Percentiles rank a stretch among this genome's conserved stretches.
phyloP scores from a whole-genome alignment of 2,329 filamentous ascomycete species.

The Colletotrichum tropicale region DNA sequence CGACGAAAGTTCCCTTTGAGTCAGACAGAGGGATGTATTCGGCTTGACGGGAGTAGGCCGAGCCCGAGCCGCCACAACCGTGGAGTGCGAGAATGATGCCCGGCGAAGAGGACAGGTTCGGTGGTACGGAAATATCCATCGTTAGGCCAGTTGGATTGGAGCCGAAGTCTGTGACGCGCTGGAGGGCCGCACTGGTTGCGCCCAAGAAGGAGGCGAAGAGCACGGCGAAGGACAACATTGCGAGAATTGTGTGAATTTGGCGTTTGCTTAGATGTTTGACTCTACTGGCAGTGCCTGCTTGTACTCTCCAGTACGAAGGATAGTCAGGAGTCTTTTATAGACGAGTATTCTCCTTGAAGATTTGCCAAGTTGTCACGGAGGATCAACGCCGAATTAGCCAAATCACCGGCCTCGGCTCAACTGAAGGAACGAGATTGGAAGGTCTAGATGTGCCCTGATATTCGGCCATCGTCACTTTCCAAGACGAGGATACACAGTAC shows the following conservation, averaged over 20 bases:
- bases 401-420: neutral
- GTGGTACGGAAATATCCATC: conserved; percentile 16
- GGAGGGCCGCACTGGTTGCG: neutral
- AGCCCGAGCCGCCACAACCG: conserved; percentile 19
- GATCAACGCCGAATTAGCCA: neutral
- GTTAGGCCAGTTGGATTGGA: conserved; percentile 18
- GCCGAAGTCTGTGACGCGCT: conserved; percentile 11
- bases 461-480: neutral
- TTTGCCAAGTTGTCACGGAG: neutral
- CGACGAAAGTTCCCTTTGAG: conserved; percentile 46
- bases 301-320: neutral
- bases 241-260: neutral
- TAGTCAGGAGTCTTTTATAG: neutral
- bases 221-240: neutral
- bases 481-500: neutral
- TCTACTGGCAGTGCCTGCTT: neutral
- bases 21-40: conserved; percentile 36
- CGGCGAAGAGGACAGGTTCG: neutral
- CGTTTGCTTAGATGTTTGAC: neutral
- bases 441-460: neutral
- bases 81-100: conserved; percentile 20
- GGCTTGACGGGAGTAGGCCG: conserved; percentile 2
- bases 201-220: neutral
- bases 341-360: neutral
- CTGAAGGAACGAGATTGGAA: neutral